Conservation (phyloP, 2,329 filamentous ascomycete genomes). For the Clarireedia homoeocarpa region DNA sequence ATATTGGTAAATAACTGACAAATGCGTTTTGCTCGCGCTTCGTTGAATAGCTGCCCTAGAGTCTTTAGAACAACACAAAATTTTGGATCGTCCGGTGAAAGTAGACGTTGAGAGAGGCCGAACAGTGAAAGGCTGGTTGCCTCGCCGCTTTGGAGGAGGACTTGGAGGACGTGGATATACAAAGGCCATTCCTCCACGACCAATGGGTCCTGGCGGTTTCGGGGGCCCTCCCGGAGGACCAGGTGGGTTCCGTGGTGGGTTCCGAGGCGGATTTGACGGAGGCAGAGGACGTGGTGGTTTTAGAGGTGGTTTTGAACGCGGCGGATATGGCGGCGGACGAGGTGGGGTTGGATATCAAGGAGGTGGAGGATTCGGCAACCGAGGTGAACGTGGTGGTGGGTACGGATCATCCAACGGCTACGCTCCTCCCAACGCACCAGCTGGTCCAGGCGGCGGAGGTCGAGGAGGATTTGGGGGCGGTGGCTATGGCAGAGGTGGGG, state of each 20-base stretch:
- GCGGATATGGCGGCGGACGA: conserved; percentile 25
- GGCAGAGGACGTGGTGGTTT: conserved; percentile 44
- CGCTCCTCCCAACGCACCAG: conserved; percentile 51
- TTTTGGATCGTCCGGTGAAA: conserved; percentile 85
- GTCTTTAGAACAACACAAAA: conserved; percentile 74
- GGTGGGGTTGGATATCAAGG: conserved; percentile 29
- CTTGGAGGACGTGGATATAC: conserved; percentile 91
- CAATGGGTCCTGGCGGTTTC: conserved; percentile 54
- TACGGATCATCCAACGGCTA: conserved; percentile 38
- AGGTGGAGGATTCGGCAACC: conserved; percentile 24
- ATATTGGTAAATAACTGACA: conserved; percentile 63
- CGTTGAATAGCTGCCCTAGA: conserved; percentile 77
- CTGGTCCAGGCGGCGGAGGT: conserved; percentile 46
- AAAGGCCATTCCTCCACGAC: conserved; percentile 66
- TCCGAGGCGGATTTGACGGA: conserved; percentile 42
- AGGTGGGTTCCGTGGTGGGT: conserved; percentile 34
- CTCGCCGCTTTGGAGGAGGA: conserved; percentile 83
- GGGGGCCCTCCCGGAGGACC: conserved; percentile 44
- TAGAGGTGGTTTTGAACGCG: conserved; percentile 28
- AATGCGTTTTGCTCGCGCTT: conserved; percentile 50
- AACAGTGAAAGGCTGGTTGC: conserved; percentile 89
- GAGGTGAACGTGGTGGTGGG: conserved; percentile 23
- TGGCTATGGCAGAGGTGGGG: conserved; percentile 21
- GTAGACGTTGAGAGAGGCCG: conserved; percentile 95
- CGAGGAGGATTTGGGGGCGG: conserved; percentile 31